Evolutionary conservation across 495 filamentous ascomycete genomes (phyloP).

Genomic region (Lophiotrema nucula): DNA sequence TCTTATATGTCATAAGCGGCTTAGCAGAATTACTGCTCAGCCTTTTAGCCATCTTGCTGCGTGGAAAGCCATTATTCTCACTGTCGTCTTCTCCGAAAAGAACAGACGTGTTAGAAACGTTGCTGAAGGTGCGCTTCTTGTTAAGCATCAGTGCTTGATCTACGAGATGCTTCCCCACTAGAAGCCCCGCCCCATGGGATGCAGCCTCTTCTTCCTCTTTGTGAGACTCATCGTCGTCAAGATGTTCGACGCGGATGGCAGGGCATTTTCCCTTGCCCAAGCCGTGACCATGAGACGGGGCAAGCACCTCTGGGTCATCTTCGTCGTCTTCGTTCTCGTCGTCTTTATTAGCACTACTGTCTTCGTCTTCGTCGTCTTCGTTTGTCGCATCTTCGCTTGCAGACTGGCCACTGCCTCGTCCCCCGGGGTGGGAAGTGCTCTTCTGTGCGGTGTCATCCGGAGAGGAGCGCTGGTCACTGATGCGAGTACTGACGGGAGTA

Average conservation of each 20-base stretch:
- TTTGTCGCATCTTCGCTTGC: slow-evolving; percentile 24
- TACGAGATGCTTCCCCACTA: slow-evolving; percentile 9
- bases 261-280: slow-evolving; percentile 36
- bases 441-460: slow-evolving; percentile 13
- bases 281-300: slow-evolving; percentile 53
- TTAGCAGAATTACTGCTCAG: slow-evolving; percentile 23
- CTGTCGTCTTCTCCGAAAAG: slow-evolving; percentile 20
- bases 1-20: slow-evolving; percentile 24
- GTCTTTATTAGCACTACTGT: slow-evolving; percentile 44
- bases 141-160: background rate
- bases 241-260: slow-evolving; percentile 24
- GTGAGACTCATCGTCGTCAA: slow-evolving; percentile 17
- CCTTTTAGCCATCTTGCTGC: slow-evolving; percentile 22
- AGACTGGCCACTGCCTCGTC: slow-evolving; percentile 17
- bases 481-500: slow-evolving; percentile 6
- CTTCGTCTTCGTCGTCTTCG: slow-evolving; percentile 27
- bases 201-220: slow-evolving; percentile 21
- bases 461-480: slow-evolving; percentile 17
- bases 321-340: slow-evolving; percentile 53
- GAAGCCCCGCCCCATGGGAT: slow-evolving; percentile 30
- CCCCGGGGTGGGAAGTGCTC: slow-evolving; percentile 11
- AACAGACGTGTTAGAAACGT: slow-evolving; percentile 31
- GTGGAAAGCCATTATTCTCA: slow-evolving; percentile 17
- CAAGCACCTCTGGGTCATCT: slow-evolving; percentile 50
- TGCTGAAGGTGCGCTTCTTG: slow-evolving; percentile 35